A percentile compares a stretch with the other conserved stretches of the same genome.
These are phyloP conservation scores for Trichophyton benhamiae DNA, from an alignment of 2,329 filamentous ascomycete species.

Conservation along the genomic window DNA sequence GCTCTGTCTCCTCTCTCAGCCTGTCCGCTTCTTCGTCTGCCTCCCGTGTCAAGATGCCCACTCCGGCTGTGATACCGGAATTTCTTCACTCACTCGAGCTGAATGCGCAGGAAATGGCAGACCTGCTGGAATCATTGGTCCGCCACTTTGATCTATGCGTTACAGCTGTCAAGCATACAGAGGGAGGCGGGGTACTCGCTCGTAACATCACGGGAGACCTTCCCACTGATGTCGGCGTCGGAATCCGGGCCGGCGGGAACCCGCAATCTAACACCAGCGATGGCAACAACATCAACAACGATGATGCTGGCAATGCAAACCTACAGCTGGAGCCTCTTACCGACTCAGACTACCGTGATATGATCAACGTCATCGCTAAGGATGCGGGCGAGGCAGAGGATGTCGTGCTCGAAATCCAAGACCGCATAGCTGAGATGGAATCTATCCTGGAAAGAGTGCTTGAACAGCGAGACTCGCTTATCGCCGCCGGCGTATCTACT, in stretches of 20 bases:
- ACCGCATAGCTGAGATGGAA: slow-evolving; percentile 67
- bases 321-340: slow-evolving; percentile 57
- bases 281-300: slow-evolving; percentile 13
- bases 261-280: slow-evolving; percentile 11
- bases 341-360: slow-evolving; percentile 63
- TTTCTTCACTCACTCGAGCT: slow-evolving; percentile 53
- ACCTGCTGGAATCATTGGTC: slow-evolving; percentile 65
- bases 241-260: slow-evolving; percentile 21
- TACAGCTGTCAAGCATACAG: slow-evolving; percentile 78
- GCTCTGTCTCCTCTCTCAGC: slow-evolving; percentile 8
- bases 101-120: slow-evolving; percentile 71
- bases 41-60: slow-evolving; percentile 22
- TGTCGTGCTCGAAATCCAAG: slow-evolving; percentile 56
- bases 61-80: slow-evolving; percentile 36
- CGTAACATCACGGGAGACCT: slow-evolving; percentile 54
- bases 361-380: slow-evolving; percentile 60
- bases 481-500: slow-evolving; percentile 45
- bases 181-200: slow-evolving; percentile 60
- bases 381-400: slow-evolving; percentile 49
- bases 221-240: slow-evolving; percentile 36
- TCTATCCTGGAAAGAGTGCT: slow-evolving; percentile 51
- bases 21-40: slow-evolving; percentile 27
- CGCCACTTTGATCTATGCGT: slow-evolving; percentile 89
- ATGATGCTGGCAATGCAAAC: slow-evolving; percentile 25
- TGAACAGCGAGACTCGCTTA: slow-evolving; percentile 48